A percentile compares a stretch with the other conserved stretches of the same genome.
Conservation (phyloP, 768 basidiomycete species). For the Sistotremastrum suecicum region DNA sequence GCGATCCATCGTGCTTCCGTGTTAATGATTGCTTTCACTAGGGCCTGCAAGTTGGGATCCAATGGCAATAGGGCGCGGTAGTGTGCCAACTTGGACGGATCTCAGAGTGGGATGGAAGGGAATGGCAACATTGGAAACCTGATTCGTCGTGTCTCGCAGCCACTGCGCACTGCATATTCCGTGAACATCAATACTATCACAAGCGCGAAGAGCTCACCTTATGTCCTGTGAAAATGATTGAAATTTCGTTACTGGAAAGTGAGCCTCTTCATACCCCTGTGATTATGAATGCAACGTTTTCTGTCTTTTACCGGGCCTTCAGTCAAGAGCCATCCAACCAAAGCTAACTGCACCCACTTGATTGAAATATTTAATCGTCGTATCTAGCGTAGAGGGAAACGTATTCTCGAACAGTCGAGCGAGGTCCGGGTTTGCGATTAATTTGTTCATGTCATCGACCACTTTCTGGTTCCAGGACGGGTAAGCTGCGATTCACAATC, state of each 20-base stretch:
- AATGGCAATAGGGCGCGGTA: conserved; percentile 44
- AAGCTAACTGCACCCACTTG: conserved; percentile 21
- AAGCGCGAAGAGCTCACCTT: conserved; percentile 31
- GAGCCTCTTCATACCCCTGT: conserved; percentile 39
- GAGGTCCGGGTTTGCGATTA: conserved; percentile 63
- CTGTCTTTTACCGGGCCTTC: conserved; percentile 22
- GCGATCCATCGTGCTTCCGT: conserved; percentile 29
- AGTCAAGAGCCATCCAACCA: conserved; percentile 4
- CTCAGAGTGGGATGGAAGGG: neutral
- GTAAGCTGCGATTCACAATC: neutral
- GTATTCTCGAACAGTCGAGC: conserved; percentile 73
- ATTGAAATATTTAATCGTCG: conserved; percentile 66
- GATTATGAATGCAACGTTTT: conserved; percentile 69
- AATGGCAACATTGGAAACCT: conserved; percentile 25
- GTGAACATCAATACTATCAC: conserved; percentile 5
- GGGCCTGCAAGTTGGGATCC: conserved; percentile 43
- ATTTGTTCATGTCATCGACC: conserved; percentile 54
- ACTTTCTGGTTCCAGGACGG: conserved; percentile 34
- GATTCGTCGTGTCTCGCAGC: conserved; percentile 73
- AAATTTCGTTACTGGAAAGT: neutral
- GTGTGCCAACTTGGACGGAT: conserved; percentile 42
- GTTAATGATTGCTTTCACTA: conserved; percentile 73
- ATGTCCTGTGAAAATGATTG: conserved; percentile 41
- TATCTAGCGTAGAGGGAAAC: conserved; percentile 72
- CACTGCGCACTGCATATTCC: conserved; percentile 49